Conservation (phyloP, 2,329 filamentous ascomycete species). For the Xylogone sp. region DNA sequence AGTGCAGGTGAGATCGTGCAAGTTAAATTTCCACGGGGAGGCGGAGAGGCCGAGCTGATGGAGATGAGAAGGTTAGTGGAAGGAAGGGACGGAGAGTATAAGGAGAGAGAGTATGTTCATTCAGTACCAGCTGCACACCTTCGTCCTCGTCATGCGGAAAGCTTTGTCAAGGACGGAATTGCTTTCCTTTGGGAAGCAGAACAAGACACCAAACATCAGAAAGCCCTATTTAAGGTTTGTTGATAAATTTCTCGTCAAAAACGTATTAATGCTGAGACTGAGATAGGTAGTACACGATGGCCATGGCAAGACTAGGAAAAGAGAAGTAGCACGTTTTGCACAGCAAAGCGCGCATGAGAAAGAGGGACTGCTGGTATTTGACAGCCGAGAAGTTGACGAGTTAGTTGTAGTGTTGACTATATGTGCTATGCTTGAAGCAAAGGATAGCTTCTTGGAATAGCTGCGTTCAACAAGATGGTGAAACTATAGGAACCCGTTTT, state of each 20-base stretch:
- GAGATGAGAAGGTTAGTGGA: too few relatives aligned
- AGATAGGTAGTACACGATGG: constrained; percentile 4
- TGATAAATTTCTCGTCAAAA: too few relatives aligned
- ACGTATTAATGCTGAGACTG: too few relatives aligned
- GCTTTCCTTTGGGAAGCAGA: constrained; percentile 6
- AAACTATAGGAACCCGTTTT: too few relatives aligned
- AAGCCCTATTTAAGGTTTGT: constrained; percentile 2
- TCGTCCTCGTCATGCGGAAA: neutral
- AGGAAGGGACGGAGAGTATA: too few relatives aligned
- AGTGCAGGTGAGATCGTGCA: neutral
- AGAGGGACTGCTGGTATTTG: constrained; percentile 7
- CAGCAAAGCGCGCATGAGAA: constrained; percentile 3
- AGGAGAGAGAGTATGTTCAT: too few relatives aligned
- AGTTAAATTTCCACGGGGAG: constrained; percentile 1
- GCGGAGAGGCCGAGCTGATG: too few relatives aligned
- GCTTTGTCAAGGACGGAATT: constrained; percentile 6
- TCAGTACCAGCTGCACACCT: too few relatives aligned
- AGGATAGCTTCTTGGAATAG: neutral
- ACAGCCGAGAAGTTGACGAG: constrained; percentile 6
- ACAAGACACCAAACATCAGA: neutral
- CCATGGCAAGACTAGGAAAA: constrained; percentile 2
- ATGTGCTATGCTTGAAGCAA: constrained; percentile 7
- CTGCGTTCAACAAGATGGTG: too few relatives aligned
- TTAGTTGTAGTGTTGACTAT: constrained; percentile 7
- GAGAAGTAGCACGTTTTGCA: constrained; percentile 7